Evolutionary conservation across 306 rosid species (phyloP).

Genomic region (Lithocarpus polystachyus): DNA sequence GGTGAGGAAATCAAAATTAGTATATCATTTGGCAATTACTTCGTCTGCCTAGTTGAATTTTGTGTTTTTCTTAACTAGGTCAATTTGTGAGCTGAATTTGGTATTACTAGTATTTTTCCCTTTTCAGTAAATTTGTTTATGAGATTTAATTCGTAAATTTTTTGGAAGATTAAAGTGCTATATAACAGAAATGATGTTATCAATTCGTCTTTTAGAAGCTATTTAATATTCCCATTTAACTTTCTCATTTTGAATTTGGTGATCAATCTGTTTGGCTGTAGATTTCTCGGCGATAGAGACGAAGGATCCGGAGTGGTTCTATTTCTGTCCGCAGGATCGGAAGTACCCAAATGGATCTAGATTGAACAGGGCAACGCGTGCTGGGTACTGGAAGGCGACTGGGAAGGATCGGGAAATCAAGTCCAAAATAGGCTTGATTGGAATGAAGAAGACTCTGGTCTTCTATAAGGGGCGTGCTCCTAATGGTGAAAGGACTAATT

Average conservation of each 20-base stretch:
- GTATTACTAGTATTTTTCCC: neutral
- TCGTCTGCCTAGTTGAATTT: neutral
- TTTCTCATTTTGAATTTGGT: neutral
- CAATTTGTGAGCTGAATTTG: neutral
- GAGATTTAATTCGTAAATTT: neutral
- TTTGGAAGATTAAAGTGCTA: neutral
- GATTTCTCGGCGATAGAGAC: slow-evolving; percentile 69
- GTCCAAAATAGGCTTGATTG: slow-evolving; percentile 66
- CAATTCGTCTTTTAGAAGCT: neutral
- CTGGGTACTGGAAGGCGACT: slow-evolving; percentile 97
- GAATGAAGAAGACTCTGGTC: slow-evolving; percentile 96
- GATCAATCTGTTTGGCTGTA: slow-evolving; percentile 21
- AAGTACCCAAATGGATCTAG: slow-evolving; percentile 93
- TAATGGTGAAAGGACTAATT: slow-evolving; percentile 74
- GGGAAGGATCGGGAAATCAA: slow-evolving; percentile 92
- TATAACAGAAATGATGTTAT: neutral
- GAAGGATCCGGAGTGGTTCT: slow-evolving; percentile 95
- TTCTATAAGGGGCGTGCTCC: slow-evolving; percentile 96
- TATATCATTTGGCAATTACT: neutral
- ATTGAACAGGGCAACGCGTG: slow-evolving; percentile 76
- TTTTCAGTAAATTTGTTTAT: neutral
- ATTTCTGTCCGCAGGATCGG: slow-evolving; percentile 92
- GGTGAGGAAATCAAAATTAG: neutral
- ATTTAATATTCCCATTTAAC: neutral
- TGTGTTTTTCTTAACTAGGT: neutral